Evolutionary conservation across 2,329 filamentous ascomycete species (phyloP).

Genomic region (Fonsecaea multimorphosa): DNA sequence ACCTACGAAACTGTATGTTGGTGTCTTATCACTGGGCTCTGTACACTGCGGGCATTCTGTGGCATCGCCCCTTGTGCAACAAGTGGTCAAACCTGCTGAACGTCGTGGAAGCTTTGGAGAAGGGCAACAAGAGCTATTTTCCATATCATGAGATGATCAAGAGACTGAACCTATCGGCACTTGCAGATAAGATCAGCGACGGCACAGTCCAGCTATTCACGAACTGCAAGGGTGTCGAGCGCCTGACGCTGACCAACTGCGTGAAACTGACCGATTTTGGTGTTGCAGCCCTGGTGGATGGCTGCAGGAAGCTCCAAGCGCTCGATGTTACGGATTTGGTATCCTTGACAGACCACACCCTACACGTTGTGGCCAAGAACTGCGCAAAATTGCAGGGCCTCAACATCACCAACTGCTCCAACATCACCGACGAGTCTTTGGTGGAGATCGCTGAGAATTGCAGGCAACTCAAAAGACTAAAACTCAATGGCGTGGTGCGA

Average conservation of each 20-base stretch:
- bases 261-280: slow-evolving; percentile 81
- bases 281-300: slow-evolving; percentile 76
- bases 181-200: slow-evolving; percentile 80
- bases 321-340: slow-evolving; percentile 85
- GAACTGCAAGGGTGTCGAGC: slow-evolving; percentile 87
- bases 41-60: slow-evolving; percentile 90
- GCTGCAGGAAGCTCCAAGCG: slow-evolving; percentile 81
- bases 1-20: slow-evolving; percentile 86
- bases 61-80: slow-evolving; percentile 91
- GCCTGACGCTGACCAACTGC: slow-evolving; percentile 91
- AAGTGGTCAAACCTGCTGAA: slow-evolving; percentile 80
- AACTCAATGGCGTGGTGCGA: slow-evolving; percentile 90
- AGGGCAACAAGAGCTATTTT: slow-evolving; percentile 75
- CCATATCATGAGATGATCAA: slow-evolving; percentile 89
- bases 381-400: slow-evolving; percentile 87
- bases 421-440: slow-evolving; percentile 85
- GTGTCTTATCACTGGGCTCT: slow-evolving; percentile 94
- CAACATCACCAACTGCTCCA: slow-evolving; percentile 86
- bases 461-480: slow-evolving; percentile 87
- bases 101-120: slow-evolving; percentile 75
- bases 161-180: slow-evolving; percentile 82
- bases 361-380: slow-evolving; percentile 77
- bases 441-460: slow-evolving; percentile 80
- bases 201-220: slow-evolving; percentile 83
- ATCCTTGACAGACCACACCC: slow-evolving; percentile 79